phyloP scores from a whole-genome alignment of 306 rosid species.

The Ormosia emarginata region DNA sequence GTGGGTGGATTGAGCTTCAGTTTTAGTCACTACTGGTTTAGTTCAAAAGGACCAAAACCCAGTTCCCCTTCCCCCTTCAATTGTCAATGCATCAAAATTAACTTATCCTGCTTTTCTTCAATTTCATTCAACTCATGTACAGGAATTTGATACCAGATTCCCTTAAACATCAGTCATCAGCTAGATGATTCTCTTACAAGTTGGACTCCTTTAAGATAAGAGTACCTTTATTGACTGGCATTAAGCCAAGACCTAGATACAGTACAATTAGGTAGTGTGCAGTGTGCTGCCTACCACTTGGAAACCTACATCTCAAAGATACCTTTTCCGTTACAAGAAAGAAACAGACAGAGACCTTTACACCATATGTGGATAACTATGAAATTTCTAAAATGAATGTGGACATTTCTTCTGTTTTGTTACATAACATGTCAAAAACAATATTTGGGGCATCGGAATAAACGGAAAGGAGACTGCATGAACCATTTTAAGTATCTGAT shows the following conservation, averaged over 20 bases:
- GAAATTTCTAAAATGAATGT: slow-evolving; percentile 5
- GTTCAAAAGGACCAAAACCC: too few relatives aligned
- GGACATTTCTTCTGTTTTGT: not conserved
- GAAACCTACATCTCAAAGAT: slow-evolving; percentile 28
- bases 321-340: slow-evolving; percentile 29
- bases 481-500: slow-evolving; percentile 15
- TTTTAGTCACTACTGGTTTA: not conserved
- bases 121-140: slow-evolving; percentile 20
- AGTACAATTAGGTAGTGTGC: slow-evolving; percentile 12
- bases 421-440: slow-evolving; percentile 4
- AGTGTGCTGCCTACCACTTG: slow-evolving; percentile 38
- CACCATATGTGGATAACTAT: slow-evolving; percentile 15
- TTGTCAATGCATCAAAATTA: too few relatives aligned
- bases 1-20: not conserved
- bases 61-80: not conserved
- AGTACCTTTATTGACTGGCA: slow-evolving; percentile 33
- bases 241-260: slow-evolving; percentile 25
- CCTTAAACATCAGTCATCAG: slow-evolving; percentile 22
- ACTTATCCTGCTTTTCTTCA: slow-evolving; percentile 17
- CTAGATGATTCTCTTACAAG: slow-evolving; percentile 46
- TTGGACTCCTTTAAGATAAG: slow-evolving; percentile 29
- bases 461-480: not conserved
- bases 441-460: slow-evolving; percentile 1
- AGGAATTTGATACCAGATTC: slow-evolving; percentile 57
- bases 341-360: slow-evolving; percentile 39